A percentile compares a stretch with the other conserved stretches of the same genome.
phyloP scores from a whole-genome alignment of 1,139 yeast species.

The Kurtzmaniella quercitrusa region DNA sequence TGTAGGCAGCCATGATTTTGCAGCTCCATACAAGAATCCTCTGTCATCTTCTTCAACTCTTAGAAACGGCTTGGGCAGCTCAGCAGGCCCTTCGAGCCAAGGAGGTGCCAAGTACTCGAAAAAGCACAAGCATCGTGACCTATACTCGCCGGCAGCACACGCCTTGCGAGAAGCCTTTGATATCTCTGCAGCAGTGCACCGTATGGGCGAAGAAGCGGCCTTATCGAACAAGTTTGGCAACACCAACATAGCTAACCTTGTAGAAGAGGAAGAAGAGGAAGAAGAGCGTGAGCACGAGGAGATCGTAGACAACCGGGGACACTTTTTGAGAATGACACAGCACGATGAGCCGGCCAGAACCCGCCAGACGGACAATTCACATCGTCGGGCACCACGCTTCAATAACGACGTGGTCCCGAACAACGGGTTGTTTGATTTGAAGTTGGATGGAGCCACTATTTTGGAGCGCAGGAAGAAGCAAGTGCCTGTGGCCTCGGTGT shows the following conservation, averaged over 20 bases:
- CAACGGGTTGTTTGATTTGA: constrained; percentile 56
- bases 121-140: constrained; percentile 18
- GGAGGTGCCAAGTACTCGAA: constrained; percentile 16
- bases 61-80: background rate
- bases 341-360: background rate
- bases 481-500: constrained; percentile 9
- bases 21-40: constrained; percentile 5
- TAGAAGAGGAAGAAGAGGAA: constrained; percentile 38
- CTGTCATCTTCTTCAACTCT: background rate
- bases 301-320: constrained; percentile 14
- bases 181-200: constrained; percentile 88
- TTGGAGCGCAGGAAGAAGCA: constrained; percentile 64
- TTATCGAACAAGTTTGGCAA: constrained; percentile 30
- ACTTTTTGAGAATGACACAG: constrained; percentile 9
- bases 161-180: constrained; percentile 95
- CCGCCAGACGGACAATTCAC: constrained; percentile 1
- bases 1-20: too few species aligned
- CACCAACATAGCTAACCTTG: constrained; percentile 21
- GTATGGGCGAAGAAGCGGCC: constrained; percentile 83
- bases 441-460: constrained; percentile 75
- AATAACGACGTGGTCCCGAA: constrained; percentile 14
- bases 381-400: constrained; percentile 20
- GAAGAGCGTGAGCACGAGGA: constrained; percentile 25
- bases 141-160: constrained; percentile 84
- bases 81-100: constrained; percentile 1